These are phyloP conservation scores for Verticillium albo-atrum DNA, from an alignment of 2,329 filamentous ascomycete species.

Conservation along the genomic window DNA sequence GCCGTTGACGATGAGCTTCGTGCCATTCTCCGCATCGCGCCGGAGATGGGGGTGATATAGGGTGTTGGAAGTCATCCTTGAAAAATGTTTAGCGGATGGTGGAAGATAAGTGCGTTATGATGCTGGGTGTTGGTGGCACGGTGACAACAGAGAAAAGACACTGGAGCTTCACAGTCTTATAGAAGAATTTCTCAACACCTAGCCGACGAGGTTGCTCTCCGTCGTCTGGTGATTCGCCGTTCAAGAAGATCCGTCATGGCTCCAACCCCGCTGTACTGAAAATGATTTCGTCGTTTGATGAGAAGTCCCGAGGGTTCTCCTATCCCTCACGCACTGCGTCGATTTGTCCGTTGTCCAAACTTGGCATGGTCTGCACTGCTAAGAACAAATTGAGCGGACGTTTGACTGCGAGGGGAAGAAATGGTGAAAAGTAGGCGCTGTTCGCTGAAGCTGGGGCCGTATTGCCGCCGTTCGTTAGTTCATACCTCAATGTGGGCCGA, in stretches of 20 bases:
- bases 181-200: background rate
- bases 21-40: slow-evolving; percentile 16
- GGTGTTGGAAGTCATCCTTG: background rate
- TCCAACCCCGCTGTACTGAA: background rate
- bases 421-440: background rate
- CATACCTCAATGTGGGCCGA: background rate
- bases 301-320: background rate
- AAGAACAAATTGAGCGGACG: background rate
- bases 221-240: background rate
- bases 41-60: slow-evolving; percentile 6
- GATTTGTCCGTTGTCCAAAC: background rate
- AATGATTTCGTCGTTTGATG: background rate
- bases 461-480: background rate
- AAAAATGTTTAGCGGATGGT: background rate
- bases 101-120: background rate
- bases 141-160: background rate
- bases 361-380: background rate
- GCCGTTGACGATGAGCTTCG: slow-evolving; percentile 28
- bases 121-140: background rate
- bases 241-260: background rate
- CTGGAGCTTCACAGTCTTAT: background rate
- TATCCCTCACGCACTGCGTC: background rate
- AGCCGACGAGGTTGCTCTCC: background rate
- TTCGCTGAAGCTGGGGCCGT: background rate
- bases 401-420: background rate